phyloP scores from a whole-genome alignment of 2,329 filamentous ascomycete species.

The Fonsecaea nubica region DNA sequence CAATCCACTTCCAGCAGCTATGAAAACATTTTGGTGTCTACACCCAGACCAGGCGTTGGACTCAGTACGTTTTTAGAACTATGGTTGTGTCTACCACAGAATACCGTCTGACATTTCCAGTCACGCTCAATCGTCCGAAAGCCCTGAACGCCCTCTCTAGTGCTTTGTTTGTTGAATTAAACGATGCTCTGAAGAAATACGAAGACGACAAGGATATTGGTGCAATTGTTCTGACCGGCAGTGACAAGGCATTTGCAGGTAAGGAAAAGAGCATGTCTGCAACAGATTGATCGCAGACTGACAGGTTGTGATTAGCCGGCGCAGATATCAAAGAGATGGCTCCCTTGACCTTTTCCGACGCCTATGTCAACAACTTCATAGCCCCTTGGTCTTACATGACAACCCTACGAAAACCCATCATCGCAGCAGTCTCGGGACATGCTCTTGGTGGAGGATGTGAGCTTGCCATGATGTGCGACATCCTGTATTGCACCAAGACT shows the following conservation, averaged over 20 bases:
- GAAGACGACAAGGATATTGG: conserved; percentile 72
- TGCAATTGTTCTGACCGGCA: conserved; percentile 86
- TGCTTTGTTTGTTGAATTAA: conserved; percentile 88
- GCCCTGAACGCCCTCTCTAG: conserved; percentile 93
- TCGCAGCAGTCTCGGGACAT: conserved; percentile 92
- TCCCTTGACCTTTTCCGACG: conserved; percentile 82
- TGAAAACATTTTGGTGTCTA: conserved; percentile 81
- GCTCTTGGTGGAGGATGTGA: conserved; percentile 95
- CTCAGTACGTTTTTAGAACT: conserved; percentile 66
- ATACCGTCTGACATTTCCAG: conserved; percentile 45
- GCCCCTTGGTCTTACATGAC: conserved; percentile 90
- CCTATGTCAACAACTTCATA: conserved; percentile 91
- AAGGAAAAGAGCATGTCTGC: conserved; percentile 22
- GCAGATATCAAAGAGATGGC: conserved; percentile 99
- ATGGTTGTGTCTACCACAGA: conserved; percentile 9
- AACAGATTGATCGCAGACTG: conserved; percentile 19
- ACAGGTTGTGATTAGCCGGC: conserved; percentile 63
- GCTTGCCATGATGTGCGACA: conserved; percentile 95
- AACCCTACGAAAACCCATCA: conserved; percentile 88
- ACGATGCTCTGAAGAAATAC: conserved; percentile 74
- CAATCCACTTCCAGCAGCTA: conserved; percentile 61
- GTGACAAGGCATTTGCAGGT: conserved; percentile 82
- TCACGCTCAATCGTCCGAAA: conserved; percentile 92
- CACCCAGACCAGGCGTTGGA: conserved; percentile 85
- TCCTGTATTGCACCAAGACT: conserved; percentile 83